phyloP scores from a whole-genome alignment of 768 basidiomycete genomes.

The Tulasnella sp. region DNA sequence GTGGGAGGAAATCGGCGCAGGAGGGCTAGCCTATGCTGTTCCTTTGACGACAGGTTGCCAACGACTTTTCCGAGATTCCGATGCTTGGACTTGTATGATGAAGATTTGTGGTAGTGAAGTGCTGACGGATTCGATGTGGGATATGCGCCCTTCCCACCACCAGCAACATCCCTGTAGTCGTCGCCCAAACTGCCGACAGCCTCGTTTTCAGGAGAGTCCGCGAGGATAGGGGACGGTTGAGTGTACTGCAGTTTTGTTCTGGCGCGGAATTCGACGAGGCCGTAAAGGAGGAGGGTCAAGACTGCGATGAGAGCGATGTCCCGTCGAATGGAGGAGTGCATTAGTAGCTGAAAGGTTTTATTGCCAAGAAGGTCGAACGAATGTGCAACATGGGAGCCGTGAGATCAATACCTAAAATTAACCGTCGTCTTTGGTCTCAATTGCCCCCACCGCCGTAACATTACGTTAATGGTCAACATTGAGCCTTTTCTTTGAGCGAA shows the following conservation, averaged over 20 bases:
- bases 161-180: not conserved
- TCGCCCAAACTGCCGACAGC: not conserved
- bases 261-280: slow-evolving; percentile 2
- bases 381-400: too few relatives aligned
- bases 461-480: too few relatives aligned
- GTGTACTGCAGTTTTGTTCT: not conserved
- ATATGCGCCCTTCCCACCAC: not conserved
- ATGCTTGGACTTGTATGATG: not conserved
- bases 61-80: not conserved
- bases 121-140: not conserved
- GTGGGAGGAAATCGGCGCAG: not conserved
- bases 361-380: too few relatives aligned
- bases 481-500: too few relatives aligned
- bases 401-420: too few relatives aligned
- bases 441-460: too few relatives aligned
- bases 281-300: not conserved
- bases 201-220: not conserved
- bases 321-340: not conserved
- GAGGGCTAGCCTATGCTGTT: not conserved
- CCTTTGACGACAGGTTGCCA: not conserved
- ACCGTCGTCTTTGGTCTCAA: too few relatives aligned
- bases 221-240: not conserved
- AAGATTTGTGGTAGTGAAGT: not conserved
- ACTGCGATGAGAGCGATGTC: not conserved
- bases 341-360: too few relatives aligned